phyloP scores from a whole-genome alignment of 1,284 basidiomycete species.

The Fomes fomentarius region DNA sequence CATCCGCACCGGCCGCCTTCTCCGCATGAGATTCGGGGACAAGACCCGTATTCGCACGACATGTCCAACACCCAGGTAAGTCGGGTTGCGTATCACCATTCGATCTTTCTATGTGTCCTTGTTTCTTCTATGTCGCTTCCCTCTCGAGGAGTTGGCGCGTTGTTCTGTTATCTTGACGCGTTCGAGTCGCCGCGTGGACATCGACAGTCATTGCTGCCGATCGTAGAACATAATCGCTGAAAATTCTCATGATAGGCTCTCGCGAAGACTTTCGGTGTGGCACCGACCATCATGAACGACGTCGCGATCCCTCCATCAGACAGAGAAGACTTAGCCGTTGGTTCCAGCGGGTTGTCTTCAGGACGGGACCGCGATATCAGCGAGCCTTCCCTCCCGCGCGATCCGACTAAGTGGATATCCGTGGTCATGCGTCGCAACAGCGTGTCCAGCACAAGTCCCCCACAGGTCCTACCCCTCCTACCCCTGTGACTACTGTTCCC shows the following conservation, averaged over 20 bases:
- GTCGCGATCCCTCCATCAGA: conserved; percentile 58
- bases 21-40: conserved; percentile 58
- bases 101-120: too few species aligned
- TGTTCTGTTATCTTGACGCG: not conserved
- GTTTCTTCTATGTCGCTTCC: too few species aligned
- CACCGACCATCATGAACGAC: conserved; percentile 66
- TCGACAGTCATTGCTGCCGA: too few species aligned
- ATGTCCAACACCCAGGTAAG: conserved; percentile 68
- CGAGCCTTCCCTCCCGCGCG: conserved; percentile 60
- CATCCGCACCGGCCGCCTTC: conserved; percentile 35
- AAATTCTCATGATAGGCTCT: conserved; percentile 49
- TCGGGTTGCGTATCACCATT: too few species aligned
- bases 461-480: conserved; percentile 33
- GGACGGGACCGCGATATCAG: conserved; percentile 65
- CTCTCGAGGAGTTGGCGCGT: not conserved
- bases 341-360: conserved; percentile 66
- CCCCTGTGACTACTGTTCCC: conserved; percentile 28
- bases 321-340: conserved; percentile 75
- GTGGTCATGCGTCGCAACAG: conserved; percentile 51
- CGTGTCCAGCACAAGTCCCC: conserved; percentile 18
- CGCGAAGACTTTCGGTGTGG: conserved; percentile 79
- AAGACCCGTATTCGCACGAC: conserved; percentile 77
- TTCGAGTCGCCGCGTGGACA: too few species aligned
- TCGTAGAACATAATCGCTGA: too few species aligned
- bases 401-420: conserved; percentile 61